Conservation (phyloP, 2,329 filamentous ascomycete species). For the Ascochyta koolunga region DNA sequence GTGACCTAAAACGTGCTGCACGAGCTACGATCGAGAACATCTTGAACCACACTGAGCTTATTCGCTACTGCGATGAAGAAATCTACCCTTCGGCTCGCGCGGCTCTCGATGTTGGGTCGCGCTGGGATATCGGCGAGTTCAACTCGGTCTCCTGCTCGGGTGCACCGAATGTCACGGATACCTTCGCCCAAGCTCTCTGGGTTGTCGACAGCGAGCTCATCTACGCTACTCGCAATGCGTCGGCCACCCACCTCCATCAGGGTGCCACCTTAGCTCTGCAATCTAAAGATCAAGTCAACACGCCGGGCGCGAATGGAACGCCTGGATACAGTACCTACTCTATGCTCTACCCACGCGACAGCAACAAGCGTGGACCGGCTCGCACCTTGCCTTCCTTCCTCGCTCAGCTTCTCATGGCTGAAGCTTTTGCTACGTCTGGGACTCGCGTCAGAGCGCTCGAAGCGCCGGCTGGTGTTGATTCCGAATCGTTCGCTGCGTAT, state of each 20-base stretch:
- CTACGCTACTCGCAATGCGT: conserved; percentile 16
- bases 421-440: no score
- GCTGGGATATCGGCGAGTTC: conserved; percentile 20
- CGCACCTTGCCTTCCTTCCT: conserved; percentile 8
- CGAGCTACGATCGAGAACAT: conserved; percentile 18
- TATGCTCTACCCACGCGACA: conserved; percentile 17
- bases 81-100: conserved; percentile 19
- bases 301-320: conserved; percentile 13
- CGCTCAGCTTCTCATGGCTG: no score
- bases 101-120: conserved; percentile 6
- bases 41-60: conserved; percentile 20
- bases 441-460: no score
- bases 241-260: conserved; percentile 9
- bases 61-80: conserved; percentile 16
- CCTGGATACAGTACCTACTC: conserved; percentile 19
- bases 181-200: conserved; percentile 21
- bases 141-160: conserved; percentile 18
- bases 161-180: conserved; percentile 17
- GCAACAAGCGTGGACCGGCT: conserved; percentile 13
- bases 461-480: neutral
- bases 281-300: conserved; percentile 17
- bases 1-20: conserved; percentile 2
- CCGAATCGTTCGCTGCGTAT: conserved; percentile 13
- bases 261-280: conserved; percentile 18
- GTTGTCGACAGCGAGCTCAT: conserved; percentile 18